Conservation (phyloP, 169 alveolate genomes). For the Babesia ovis region DNA sequence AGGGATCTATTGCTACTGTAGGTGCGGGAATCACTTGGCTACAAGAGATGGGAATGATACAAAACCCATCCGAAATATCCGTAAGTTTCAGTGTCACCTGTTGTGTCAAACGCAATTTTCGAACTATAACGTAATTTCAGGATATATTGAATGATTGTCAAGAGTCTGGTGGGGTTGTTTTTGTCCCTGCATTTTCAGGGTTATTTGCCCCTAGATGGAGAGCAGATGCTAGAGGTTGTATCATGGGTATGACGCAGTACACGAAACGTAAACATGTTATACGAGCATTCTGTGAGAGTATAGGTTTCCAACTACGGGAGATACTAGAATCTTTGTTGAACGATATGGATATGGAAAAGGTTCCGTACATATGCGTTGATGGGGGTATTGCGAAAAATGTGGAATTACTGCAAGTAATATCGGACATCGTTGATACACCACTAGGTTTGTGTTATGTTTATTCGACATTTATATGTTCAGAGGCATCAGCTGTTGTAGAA, state of each 20-base stretch:
- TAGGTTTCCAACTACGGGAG: constrained; percentile 85
- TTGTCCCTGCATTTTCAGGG: constrained; percentile 93
- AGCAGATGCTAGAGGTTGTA: constrained; percentile 88
- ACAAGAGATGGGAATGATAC: constrained; percentile 72
- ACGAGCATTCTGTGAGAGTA: constrained; percentile 88
- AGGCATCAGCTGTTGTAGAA: constrained; percentile 69
- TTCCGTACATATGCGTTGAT: constrained; percentile 84
- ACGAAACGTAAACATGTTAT: constrained; percentile 85
- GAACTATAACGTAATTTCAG: not conserved
- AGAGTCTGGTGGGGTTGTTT: constrained; percentile 87
- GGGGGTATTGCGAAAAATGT: constrained; percentile 89
- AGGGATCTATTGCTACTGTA: constrained; percentile 93
- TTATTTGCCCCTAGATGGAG: constrained; percentile 94
- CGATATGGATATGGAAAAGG: constrained; percentile 65
- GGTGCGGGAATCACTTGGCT: constrained; percentile 92
- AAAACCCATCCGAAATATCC: constrained; percentile 73
- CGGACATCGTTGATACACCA: constrained; percentile 79
- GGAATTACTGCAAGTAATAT: constrained; percentile 80
- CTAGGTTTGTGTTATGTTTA: constrained; percentile 56
- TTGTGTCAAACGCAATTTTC: not conserved
- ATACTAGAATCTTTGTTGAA: constrained; percentile 66
- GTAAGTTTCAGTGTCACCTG: constrained; percentile 23
- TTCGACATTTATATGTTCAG: not conserved
- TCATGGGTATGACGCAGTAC: constrained; percentile 87
- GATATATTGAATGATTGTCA: constrained; percentile 67